Percentiles rank a stretch among this genome's conserved stretches.
phyloP scores from a whole-genome alignment of 169 alveolate species.

The Cryptosporidium ryanae region DNA sequence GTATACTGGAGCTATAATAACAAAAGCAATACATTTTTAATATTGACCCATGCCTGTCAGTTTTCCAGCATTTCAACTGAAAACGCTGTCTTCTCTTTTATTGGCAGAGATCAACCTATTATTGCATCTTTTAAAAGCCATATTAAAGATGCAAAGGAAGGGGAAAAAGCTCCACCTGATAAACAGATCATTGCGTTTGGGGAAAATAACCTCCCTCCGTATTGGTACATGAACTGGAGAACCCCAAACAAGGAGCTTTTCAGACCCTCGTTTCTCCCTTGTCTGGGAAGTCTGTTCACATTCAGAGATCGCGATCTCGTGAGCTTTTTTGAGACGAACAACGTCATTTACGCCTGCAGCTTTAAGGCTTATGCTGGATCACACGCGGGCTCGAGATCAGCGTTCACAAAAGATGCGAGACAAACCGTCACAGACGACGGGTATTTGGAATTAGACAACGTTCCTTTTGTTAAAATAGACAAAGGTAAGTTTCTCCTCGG shows the following conservation, averaged over 20 bases:
- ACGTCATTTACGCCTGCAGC: slow-evolving; percentile 7
- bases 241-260: background rate
- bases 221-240: slow-evolving; percentile 67
- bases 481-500: slow-evolving; percentile 23
- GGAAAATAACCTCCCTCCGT: slow-evolving; percentile 31
- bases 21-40: background rate
- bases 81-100: background rate
- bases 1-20: slow-evolving; percentile 31
- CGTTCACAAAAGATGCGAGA: too few relatives aligned
- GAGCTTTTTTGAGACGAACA: slow-evolving; percentile 12
- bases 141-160: background rate
- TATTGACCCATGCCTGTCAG: background rate
- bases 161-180: background rate
- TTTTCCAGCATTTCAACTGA: background rate
- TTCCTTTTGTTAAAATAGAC: slow-evolving; percentile 10
- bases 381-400: too few relatives aligned
- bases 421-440: background rate
- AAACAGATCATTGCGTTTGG: slow-evolving; percentile 15
- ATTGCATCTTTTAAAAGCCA: background rate
- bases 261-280: slow-evolving; percentile 48
- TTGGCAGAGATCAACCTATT: background rate
- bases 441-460: slow-evolving; percentile 9
- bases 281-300: slow-evolving; percentile 49
- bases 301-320: background rate
- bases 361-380: background rate